Conservation (phyloP, 768 basidiomycete genomes). For the Podaxis rugospora region DNA sequence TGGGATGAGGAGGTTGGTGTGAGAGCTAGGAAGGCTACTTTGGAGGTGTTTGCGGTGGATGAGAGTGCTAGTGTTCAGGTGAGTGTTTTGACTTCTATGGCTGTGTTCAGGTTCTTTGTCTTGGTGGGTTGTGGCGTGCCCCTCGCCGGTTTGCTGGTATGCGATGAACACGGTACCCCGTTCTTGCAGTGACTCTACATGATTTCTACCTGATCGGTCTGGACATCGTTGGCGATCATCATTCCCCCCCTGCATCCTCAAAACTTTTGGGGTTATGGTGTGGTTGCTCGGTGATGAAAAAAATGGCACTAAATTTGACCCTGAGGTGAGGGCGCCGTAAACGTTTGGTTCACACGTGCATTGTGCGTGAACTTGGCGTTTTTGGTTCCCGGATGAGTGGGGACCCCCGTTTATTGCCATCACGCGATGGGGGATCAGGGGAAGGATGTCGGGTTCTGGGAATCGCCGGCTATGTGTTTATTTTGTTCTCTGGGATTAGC, state of each 20-base stretch:
- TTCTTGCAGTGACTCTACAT: too few relatives aligned
- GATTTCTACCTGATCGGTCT: too few relatives aligned
- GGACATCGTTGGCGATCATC: not conserved
- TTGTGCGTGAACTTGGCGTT: not conserved
- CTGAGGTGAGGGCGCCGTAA: not conserved
- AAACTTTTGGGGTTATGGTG: not conserved
- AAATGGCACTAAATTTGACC: not conserved
- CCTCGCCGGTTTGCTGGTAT: too few relatives aligned
- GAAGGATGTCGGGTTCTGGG: not conserved
- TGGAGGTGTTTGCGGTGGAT: conserved; percentile 81
- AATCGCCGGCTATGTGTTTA: not conserved
- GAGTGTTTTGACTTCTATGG: conserved; percentile 17
- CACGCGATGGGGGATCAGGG: not conserved
- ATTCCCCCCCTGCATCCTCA: not conserved
- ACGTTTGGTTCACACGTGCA: not conserved
- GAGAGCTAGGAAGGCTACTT: conserved; percentile 56
- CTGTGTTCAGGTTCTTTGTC: not conserved
- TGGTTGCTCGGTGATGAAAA: not conserved
- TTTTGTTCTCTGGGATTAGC: not conserved
- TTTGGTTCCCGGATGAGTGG: not conserved
- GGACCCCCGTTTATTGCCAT: too few relatives aligned
- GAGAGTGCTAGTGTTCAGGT: conserved; percentile 93
- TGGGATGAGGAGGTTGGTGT: conserved; percentile 56
- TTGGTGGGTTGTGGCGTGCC: not conserved
- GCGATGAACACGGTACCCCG: too few relatives aligned